Base-by-base conservation (phyloP, 257 asterid species). In the Lycium barbarum region DNA sequence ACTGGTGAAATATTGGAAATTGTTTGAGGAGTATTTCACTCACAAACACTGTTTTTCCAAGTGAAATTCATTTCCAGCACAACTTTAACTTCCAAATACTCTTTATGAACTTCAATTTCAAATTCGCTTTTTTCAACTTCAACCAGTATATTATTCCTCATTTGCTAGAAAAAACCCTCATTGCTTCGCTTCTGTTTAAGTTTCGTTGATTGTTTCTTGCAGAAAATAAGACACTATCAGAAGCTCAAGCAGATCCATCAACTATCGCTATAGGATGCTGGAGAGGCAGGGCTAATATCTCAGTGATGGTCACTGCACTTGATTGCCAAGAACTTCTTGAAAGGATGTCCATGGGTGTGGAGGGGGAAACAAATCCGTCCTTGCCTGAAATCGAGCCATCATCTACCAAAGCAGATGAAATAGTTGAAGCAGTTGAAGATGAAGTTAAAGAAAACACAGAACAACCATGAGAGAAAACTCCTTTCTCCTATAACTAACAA, bases 231-330 rank as follows among this genome's bases (percentile, higher is more conserved):
- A 88, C 8, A 35, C 53, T 84, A 15, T 84, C 91, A 33, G 94
- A 89, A 72, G 82, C 87, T 58, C 90, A 89, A 87, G 88, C 79
- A 12, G 93, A 91, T 91, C 90, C 89, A 72, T 83, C 84, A 47
- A 89, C 93, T 13, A 90, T 93, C 55, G 97, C 99, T 6, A 92
- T 96, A 15, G 98, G 98, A 62, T 96, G 98, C 88, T 96, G 99
- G 99, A 93, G 93, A 86, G 99, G 99, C 33, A 90, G 90, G 85
- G 89, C 91, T 49, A 95, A 85, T 73, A 67, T 96, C 26, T 88
- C 98, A 5, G 97, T 94, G 53, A 96, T 96, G 99, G 95, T 94
- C 70, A 90, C 96, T 11, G 92, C 94, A 26, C 79, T 92, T 1
- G 98, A 96, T 85, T 93, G 99, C 90, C 93, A 94, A 83, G 98